These are phyloP conservation scores for Aspergillus neotritici DNA, from an alignment of 2,329 filamentous ascomycete genomes.

Conservation along the genomic window DNA sequence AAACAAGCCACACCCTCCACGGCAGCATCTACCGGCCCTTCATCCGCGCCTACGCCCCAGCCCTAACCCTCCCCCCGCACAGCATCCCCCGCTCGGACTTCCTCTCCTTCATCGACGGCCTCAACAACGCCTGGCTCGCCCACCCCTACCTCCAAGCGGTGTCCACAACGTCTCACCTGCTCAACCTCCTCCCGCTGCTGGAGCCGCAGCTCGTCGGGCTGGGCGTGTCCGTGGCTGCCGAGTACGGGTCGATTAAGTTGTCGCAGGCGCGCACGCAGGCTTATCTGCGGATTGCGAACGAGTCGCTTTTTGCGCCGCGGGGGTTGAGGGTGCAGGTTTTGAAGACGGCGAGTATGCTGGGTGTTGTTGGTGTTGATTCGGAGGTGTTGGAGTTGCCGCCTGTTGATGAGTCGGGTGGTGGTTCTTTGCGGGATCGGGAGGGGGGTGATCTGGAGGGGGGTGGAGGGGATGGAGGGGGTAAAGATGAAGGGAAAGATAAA, in stretches of 20 bases:
- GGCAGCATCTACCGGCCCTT: conserved; percentile 13
- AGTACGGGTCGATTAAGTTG: conserved; percentile 9
- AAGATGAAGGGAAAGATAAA: not conserved
- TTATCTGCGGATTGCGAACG: conserved; percentile 27
- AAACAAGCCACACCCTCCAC: conserved; percentile 12
- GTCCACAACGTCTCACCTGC: conserved; percentile 17
- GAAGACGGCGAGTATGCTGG: conserved; percentile 19
- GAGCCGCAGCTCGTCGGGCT: conserved; percentile 18
- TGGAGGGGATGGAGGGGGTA: not conserved
- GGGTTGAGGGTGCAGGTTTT: conserved; percentile 26
- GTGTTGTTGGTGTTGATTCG: conserved; percentile 4
- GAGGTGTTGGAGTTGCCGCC: conserved; percentile 4
- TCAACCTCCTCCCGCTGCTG: conserved; percentile 26
- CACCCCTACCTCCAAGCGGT: conserved; percentile 31
- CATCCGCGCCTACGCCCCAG: conserved; percentile 9
- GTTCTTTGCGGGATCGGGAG: conserved; percentile 1
- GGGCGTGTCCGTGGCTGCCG: conserved; percentile 7
- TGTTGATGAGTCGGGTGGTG: conserved; percentile 1
- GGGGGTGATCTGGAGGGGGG: not conserved
- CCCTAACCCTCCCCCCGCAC: not conserved
- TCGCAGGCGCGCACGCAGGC: conserved; percentile 23
- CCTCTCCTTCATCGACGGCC: conserved; percentile 32
- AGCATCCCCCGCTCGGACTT: conserved; percentile 14
- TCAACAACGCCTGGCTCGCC: conserved; percentile 53
- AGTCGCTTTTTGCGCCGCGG: conserved; percentile 27